These are phyloP conservation scores for Fusarium chuoi DNA, from an alignment of 2,329 filamentous ascomycete species.

Conservation along the genomic window DNA sequence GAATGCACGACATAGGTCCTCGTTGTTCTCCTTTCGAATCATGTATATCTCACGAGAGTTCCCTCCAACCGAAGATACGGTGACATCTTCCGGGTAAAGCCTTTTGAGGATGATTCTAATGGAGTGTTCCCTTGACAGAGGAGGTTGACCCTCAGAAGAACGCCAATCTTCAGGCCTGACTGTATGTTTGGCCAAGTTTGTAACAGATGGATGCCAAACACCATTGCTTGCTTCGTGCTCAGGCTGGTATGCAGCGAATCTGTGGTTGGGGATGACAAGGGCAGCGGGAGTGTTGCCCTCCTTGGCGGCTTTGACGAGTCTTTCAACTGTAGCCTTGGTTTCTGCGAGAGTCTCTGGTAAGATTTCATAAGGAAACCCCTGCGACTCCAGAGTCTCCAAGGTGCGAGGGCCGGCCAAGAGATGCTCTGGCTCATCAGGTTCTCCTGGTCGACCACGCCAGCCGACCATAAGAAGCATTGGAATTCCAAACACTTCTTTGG, in stretches of 20 bases:
- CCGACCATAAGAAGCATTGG: constrained; percentile 12
- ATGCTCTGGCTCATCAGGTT: constrained; percentile 1
- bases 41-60: constrained; percentile 17
- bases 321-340: neutral
- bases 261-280: neutral
- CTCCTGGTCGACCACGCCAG: constrained; percentile 1
- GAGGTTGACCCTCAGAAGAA: neutral
- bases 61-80: constrained; percentile 9
- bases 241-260: neutral
- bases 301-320: neutral
- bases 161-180: neutral
- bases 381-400: neutral
- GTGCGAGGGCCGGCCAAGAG: neutral
- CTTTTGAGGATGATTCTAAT: neutral
- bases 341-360: neutral
- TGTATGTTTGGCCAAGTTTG: neutral
- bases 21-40: constrained; percentile 9
- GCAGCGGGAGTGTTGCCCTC: neutral
- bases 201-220: neutral
- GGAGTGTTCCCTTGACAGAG: neutral
- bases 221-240: neutral
- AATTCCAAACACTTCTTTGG: constrained; percentile 18
- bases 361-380: neutral
- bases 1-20: neutral
- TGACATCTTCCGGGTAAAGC: constrained; percentile 4